These are phyloP conservation scores for Chenopodium quinoa DNA, from an alignment of 148 eudicot genomes.

Conservation along the genomic window DNA sequence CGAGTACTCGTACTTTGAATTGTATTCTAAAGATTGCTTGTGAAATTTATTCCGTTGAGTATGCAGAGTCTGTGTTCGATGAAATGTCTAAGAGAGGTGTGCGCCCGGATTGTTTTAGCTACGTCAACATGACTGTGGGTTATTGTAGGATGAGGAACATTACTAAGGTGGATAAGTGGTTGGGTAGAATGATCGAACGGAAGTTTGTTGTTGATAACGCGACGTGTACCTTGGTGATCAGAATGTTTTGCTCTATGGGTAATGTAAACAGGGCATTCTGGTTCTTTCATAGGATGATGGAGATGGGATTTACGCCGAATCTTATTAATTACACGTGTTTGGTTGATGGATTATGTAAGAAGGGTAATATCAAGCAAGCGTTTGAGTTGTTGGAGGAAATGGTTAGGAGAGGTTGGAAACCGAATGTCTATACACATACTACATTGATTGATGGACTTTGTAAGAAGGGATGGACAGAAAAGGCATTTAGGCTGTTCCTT, in stretches of 20 bases:
- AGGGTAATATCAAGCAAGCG: constrained; percentile 77
- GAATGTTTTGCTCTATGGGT: constrained; percentile 49
- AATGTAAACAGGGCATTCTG: constrained; percentile 56
- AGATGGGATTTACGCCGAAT: constrained; percentile 70
- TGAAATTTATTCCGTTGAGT: constrained; percentile 49
- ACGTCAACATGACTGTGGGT: constrained; percentile 56
- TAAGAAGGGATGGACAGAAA: constrained; percentile 98
- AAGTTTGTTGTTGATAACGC: constrained; percentile 64
- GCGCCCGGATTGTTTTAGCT: constrained; percentile 50
- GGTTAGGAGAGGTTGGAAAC: constrained; percentile 84
- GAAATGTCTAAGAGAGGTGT: constrained; percentile 75
- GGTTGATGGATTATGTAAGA: constrained; percentile 72
- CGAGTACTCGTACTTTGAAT: constrained; percentile 47
- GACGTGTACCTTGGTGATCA: constrained; percentile 67
- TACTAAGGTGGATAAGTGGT: constrained; percentile 68
- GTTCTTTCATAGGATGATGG: constrained; percentile 63
- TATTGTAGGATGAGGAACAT: constrained; percentile 56
- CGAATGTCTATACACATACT: constrained; percentile 91
- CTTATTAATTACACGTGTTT: constrained; percentile 76
- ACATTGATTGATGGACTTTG: constrained; percentile 79
- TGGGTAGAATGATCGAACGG: constrained; percentile 51
- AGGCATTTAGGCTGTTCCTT: constrained; percentile 88
- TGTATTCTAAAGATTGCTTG: constrained; percentile 38
- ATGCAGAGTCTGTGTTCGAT: constrained; percentile 72
- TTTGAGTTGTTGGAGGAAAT: constrained; percentile 91